Conservation (phyloP, 306 rosid genomes). For the Cicer pinnatifidum region DNA sequence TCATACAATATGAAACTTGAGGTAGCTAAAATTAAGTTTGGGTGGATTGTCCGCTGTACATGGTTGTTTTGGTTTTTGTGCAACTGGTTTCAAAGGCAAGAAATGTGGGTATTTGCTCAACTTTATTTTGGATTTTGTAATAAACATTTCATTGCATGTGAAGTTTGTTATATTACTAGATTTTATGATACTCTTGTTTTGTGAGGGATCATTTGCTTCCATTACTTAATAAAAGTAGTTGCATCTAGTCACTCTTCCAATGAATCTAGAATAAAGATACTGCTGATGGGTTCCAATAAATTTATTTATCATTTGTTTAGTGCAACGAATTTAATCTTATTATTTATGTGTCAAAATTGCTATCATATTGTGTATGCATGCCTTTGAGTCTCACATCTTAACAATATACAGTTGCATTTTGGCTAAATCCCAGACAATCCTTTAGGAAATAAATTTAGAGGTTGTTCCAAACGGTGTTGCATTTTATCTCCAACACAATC, state of each 20-base stretch:
- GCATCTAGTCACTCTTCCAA: not conserved
- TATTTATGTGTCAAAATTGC: constrained; percentile 27
- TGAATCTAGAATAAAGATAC: not conserved
- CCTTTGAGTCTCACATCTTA: not conserved
- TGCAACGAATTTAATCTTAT: constrained; percentile 1
- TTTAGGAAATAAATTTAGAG: constrained; percentile 29
- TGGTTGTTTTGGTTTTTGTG: not conserved
- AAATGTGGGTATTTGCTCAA: not conserved
- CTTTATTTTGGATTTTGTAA: not conserved
- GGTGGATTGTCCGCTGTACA: not conserved
- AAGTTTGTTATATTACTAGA: not conserved
- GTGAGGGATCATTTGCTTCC: not conserved
- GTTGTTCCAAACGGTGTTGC: constrained; percentile 6
- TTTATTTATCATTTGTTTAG: not conserved
- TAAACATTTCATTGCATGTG: not conserved
- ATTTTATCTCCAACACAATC: constrained; percentile 4
- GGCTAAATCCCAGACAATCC: constrained; percentile 20
- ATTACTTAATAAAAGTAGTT: not conserved
- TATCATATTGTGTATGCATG: constrained; percentile 22
- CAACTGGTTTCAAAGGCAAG: not conserved
- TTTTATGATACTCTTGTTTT: not conserved
- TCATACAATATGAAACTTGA: not conserved
- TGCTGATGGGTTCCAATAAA: not conserved
- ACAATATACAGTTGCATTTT: constrained; percentile 11
- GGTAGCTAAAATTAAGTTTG: not conserved